A percentile compares a stretch with the other conserved stretches of the same genome.
Conservation (phyloP, 129 eudicot species). For the Helianthus annuus region DNA sequence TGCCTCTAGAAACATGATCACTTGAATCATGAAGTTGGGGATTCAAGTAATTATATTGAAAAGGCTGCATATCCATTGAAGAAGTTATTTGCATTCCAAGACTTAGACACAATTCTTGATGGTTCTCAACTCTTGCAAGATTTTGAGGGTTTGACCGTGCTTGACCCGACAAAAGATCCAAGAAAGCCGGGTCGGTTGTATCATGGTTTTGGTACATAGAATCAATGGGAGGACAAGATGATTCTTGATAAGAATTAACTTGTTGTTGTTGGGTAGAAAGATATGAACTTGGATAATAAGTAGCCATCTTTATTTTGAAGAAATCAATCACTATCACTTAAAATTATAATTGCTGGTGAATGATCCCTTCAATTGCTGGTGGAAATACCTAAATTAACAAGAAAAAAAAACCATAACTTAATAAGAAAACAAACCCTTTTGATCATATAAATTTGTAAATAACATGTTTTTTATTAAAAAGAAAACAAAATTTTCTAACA, state of each 20-base stretch:
- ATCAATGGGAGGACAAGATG: constrained; percentile 48
- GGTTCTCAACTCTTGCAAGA: constrained; percentile 33
- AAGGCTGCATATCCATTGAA: constrained; percentile 45
- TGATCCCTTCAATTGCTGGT: constrained; percentile 34
- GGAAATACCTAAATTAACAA: constrained; percentile 35
- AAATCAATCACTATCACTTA: constrained; percentile 28
- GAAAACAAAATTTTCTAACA: background rate
- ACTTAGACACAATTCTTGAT: constrained; percentile 72
- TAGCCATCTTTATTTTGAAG: constrained; percentile 51
- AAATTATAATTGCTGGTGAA: constrained; percentile 25
- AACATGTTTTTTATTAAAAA: background rate
- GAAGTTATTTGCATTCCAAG: constrained; percentile 69
- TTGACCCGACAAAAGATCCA: constrained; percentile 45
- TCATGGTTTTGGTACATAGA: constrained; percentile 46
- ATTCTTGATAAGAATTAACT: constrained; percentile 42
- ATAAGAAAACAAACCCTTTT: constrained; percentile 10
- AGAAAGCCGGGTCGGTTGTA: constrained; percentile 33
- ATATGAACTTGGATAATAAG: constrained; percentile 67
- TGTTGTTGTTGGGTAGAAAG: constrained; percentile 47
- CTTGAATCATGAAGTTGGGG: constrained; percentile 44
- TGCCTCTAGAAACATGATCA: constrained; percentile 38
- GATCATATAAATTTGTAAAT: background rate
- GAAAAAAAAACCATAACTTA: constrained; percentile 5
- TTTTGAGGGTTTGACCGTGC: constrained; percentile 32
- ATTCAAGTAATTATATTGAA: constrained; percentile 56